Base-by-base conservation (phyloP, 345 rosid species). In the Bruguiera parviflora region DNA sequence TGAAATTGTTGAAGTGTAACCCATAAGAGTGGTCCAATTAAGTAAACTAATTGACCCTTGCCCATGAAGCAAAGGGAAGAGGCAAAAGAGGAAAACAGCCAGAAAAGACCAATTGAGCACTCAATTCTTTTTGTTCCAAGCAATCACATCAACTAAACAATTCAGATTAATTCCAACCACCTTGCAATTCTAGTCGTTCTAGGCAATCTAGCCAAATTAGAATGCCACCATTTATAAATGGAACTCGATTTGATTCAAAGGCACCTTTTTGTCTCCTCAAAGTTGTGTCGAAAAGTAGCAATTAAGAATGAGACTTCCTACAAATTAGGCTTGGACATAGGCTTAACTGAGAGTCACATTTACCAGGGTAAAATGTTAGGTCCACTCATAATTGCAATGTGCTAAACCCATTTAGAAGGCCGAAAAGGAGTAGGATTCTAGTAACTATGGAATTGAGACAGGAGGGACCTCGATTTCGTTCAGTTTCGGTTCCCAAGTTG, bases 1-100 rank as follows among this genome's bases (percentile, higher is more conserved):
- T 52, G 52, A 53, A 63, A 67, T 65, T 70, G 71, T 25, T 18
- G 62, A 49, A 24, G 20, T 37, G 43, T 9, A 37, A 37, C 43
- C 46, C 15, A 53, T 2, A 46, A 13, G 62, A 24, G 77, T 67
- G 79, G 79, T 81, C 84, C 81, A 74, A 56, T 64, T 58, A 31
- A 63, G 77, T 62, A 63, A 20, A 63, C 46, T 64, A 55, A 55
- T 35, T 31, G 63, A 3, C 4, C 61, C 32, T 53, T 66, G 75
- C 29, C 79, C 74, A 49, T 58, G 20, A 72, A 5, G 5, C 9
- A 28, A 59, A 19, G 25, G 25, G 27, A 49, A 21, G 19, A 52
- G 5, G 28, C 21, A 33, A 11, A 52, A 25, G n/a, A 20, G n/a
- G 28, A 28, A 65, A 53, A 55, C 37, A 8, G 27, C 21, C 3